phyloP scores from a whole-genome alignment of 805 yeast genomes.

The Kuraishia capsulata region DNA sequence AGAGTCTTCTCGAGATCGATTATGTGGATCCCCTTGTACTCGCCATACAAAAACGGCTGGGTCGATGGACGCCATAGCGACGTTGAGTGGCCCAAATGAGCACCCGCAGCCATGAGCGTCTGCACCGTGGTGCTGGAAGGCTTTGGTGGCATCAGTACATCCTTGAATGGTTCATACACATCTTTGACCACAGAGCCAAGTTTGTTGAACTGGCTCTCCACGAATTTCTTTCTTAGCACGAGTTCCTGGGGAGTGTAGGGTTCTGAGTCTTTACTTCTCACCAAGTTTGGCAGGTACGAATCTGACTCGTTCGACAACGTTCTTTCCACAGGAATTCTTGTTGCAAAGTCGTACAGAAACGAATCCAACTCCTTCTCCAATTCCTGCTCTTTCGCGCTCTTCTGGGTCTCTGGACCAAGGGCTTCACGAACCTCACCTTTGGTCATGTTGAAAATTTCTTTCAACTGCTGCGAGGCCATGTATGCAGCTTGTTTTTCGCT shows the following conservation, averaged over 20 bases:
- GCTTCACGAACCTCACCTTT: neutral
- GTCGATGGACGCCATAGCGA: slow-evolving; percentile 70
- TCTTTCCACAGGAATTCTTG: neutral
- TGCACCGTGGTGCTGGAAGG: slow-evolving; percentile 55
- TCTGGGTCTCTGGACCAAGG: neutral
- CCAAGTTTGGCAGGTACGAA: neutral
- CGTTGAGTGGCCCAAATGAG: slow-evolving; percentile 90
- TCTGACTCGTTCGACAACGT: neutral
- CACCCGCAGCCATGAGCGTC: slow-evolving; percentile 81
- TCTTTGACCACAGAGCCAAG: slow-evolving; percentile 59
- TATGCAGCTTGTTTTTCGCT: neutral
- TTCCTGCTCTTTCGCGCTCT: neutral
- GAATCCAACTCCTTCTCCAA: neutral
- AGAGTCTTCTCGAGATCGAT: slow-evolving; percentile 86
- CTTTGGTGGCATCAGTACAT: slow-evolving; percentile 48
- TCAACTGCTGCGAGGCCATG: neutral
- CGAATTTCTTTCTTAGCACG: slow-evolving; percentile 62
- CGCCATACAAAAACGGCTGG: slow-evolving; percentile 82
- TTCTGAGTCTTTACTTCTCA: slow-evolving; percentile 10
- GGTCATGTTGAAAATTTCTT: neutral
- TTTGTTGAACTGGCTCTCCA: slow-evolving; percentile 40
- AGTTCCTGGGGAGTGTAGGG: slow-evolving; percentile 76
- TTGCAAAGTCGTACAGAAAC: neutral
- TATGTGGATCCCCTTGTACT: slow-evolving; percentile 82
- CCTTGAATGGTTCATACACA: slow-evolving; percentile 64